Conservation (phyloP, 2,329 filamentous ascomycete genomes). For the Calonectria multiphialidica region DNA sequence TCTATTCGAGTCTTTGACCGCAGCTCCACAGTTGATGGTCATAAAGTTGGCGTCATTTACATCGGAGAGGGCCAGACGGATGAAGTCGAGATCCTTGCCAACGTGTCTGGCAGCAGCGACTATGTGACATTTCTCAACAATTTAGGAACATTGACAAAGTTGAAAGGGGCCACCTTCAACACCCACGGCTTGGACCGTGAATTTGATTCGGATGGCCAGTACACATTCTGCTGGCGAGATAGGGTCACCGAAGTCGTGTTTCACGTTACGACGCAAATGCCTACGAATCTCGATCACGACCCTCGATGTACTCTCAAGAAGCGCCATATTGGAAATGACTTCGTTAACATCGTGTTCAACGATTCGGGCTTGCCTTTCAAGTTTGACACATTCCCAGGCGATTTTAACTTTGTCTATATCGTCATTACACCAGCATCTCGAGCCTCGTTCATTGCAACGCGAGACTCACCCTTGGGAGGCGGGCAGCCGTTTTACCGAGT, state of each 20-base stretch:
- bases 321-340: constrained; percentile 95
- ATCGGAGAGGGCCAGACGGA: constrained; percentile 87
- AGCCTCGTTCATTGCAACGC: constrained; percentile 78
- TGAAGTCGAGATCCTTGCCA: constrained; percentile 88
- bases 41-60: constrained; percentile 96
- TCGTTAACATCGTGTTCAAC: constrained; percentile 98
- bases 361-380: constrained; percentile 90
- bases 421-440: constrained; percentile 91
- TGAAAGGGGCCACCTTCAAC: constrained; percentile 90
- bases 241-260: constrained; percentile 95
- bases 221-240: constrained; percentile 94
- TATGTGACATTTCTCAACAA: constrained; percentile 88
- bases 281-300: constrained; percentile 83
- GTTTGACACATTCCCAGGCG: constrained; percentile 92
- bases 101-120: constrained; percentile 86
- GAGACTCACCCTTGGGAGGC: constrained; percentile 53
- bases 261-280: constrained; percentile 98
- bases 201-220: constrained; percentile 84
- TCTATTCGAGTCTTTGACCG: constrained; percentile 87
- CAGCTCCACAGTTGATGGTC: constrained; percentile 90
- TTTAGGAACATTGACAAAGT: constrained; percentile 83
- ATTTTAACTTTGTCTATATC: constrained; percentile 98
- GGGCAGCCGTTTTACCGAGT: constrained; percentile 82
- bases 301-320: constrained; percentile 87
- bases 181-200: constrained; percentile 89